phyloP scores from a whole-genome alignment of 2,329 filamentous ascomycete genomes.

The Rhinocladiella mackenziei region DNA sequence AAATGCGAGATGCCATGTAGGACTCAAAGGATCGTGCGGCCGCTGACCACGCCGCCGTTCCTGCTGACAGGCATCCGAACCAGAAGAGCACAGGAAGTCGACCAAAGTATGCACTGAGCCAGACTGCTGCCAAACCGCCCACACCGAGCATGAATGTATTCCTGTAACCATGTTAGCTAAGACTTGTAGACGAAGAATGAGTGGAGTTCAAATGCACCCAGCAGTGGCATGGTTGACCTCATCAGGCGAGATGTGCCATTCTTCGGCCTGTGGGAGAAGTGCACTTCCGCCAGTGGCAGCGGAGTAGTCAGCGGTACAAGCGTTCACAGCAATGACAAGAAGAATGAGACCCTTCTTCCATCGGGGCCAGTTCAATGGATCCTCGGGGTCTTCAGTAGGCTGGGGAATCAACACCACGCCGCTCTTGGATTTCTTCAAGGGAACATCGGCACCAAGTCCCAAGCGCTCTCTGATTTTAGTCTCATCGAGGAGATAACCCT shows the following conservation, averaged over 20 bases:
- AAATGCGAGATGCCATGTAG: conserved; percentile 48
- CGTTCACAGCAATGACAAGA: conserved; percentile 46
- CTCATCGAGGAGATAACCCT: conserved; percentile 30
- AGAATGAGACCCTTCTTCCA: conserved; percentile 49
- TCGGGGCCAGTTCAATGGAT: conserved; percentile 54
- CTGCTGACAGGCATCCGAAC: conserved; percentile 32
- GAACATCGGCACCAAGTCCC: conserved; percentile 27
- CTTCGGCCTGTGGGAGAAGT: conserved; percentile 42
- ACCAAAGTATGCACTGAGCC: conserved; percentile 42
- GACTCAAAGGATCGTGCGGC: conserved; percentile 45
- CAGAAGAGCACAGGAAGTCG: conserved; percentile 43
- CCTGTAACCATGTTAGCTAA: conserved; percentile 27
- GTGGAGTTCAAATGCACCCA: conserved; percentile 22
- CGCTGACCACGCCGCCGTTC: conserved; percentile 41
- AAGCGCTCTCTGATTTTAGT: conserved; percentile 21
- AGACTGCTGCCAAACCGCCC: conserved; percentile 42
- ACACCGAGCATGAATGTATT: conserved; percentile 50
- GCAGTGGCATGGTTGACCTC: conserved; percentile 51
- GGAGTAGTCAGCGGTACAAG: conserved; percentile 50
- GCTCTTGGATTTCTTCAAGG: conserved; percentile 37
- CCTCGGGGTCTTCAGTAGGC: conserved; percentile 49
- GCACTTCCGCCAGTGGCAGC: conserved; percentile 46
- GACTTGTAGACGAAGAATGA: neutral
- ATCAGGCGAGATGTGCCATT: conserved; percentile 49
- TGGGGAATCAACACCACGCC: conserved; percentile 53